These are phyloP conservation scores for Cicer yamashitae DNA, from an alignment of 306 rosid genomes.

Conservation along the genomic window DNA sequence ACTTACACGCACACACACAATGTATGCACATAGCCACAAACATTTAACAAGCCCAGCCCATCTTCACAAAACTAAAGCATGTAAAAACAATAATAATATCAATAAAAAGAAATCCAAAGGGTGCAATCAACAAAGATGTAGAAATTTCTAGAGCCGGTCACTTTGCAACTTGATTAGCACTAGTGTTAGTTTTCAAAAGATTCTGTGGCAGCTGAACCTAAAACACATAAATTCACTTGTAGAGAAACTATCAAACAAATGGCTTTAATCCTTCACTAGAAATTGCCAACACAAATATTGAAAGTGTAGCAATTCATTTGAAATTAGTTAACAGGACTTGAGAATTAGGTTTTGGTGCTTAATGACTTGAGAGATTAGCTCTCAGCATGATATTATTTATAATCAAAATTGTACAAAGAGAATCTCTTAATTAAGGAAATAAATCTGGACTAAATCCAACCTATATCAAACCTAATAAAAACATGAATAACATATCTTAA, in stretches of 20 bases:
- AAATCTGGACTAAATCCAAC: no score
- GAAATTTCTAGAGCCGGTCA: constrained; percentile 23
- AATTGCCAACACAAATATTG: constrained; percentile 7
- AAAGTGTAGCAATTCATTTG: neutral
- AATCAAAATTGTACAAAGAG: no score
- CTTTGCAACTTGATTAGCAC: constrained; percentile 18
- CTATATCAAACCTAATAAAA: no score
- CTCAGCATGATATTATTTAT: no score
- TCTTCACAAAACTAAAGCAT: constrained; percentile 35
- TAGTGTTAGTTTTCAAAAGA: constrained; percentile 4
- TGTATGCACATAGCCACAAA: neutral
- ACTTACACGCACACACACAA: neutral
- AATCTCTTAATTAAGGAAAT: no score
- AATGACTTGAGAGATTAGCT: no score
- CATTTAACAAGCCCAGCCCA: constrained; percentile 24
- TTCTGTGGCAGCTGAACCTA: constrained; percentile 12
- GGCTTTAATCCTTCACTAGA: constrained; percentile 3
- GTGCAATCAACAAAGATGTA: neutral
- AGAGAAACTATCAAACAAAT: constrained; percentile 30
- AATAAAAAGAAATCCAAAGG: constrained; percentile 28
- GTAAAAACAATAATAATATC: constrained; percentile 9
- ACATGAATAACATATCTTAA: no score
- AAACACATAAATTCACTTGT: neutral
- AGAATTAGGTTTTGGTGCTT: no score
- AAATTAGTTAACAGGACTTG: neutral